A percentile compares a stretch with the other conserved stretches of the same genome.
Evolutionary conservation across 441 rosid genomes (phyloP).

Genomic region (Gossypium schwendimanii): DNA sequence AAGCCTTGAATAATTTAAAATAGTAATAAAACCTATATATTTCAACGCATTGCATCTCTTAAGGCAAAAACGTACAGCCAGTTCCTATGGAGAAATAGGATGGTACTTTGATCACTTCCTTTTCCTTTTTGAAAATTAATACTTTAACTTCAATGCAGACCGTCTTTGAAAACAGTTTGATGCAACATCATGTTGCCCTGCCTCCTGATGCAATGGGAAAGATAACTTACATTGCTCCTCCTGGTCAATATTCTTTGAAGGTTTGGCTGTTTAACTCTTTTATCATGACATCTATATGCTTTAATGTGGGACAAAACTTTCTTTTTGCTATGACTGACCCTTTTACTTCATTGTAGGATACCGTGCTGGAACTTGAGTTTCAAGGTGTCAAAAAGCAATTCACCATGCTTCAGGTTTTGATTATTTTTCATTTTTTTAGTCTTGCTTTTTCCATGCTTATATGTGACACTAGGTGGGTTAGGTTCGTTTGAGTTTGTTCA

Average conservation of each 20-base stretch:
- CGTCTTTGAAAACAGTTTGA: slow-evolving; percentile 89
- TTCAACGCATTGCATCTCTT: background rate
- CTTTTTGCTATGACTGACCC: background rate
- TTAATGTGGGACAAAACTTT: background rate
- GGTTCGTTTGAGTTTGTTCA: background rate
- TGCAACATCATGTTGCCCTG: slow-evolving; percentile 83
- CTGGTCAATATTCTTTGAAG: slow-evolving; percentile 97
- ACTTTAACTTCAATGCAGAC: slow-evolving; percentile 45
- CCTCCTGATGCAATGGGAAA: slow-evolving; percentile 99
- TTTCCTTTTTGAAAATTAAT: slow-evolving; percentile 7
- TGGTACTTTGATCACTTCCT: background rate
- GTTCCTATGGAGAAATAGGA: background rate
- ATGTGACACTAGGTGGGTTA: background rate
- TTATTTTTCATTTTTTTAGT: background rate
- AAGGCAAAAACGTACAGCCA: background rate
- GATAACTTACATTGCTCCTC: slow-evolving; percentile 77
- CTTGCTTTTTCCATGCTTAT: background rate
- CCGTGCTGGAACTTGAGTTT: slow-evolving; percentile 93
- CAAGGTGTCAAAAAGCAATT: slow-evolving; percentile 89
- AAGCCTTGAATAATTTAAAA: background rate
- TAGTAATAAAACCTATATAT: background rate
- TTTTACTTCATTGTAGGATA: slow-evolving; percentile 44
- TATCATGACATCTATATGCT: background rate
- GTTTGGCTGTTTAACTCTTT: slow-evolving; percentile 31
- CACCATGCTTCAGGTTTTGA: slow-evolving; percentile 95